Evolutionary conservation across 805 yeast genomes (phyloP).

Genomic region (Kluyveromyces starmeri): DNA sequence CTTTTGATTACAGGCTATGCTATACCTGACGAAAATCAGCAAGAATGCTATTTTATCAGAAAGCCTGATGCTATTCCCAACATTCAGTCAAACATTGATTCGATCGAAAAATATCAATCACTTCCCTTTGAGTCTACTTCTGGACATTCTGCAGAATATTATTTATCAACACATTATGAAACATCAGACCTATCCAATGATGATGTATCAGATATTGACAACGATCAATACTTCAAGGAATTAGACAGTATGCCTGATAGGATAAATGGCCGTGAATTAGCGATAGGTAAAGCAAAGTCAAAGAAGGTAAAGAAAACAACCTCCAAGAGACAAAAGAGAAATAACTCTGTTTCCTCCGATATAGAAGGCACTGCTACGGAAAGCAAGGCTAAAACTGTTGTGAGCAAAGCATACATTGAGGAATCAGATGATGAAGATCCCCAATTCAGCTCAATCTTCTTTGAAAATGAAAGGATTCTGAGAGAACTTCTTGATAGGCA

Average conservation of each 20-base stretch:
- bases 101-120: conserved; percentile 15
- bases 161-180: conserved; percentile 3
- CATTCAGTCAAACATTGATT: conserved; percentile 10
- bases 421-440: conserved; percentile 26
- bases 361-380: background rate
- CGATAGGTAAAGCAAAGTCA: conserved; percentile 21
- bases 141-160: conserved; percentile 21
- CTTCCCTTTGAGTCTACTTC: conserved; percentile 25
- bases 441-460: conserved; percentile 18
- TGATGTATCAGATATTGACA: conserved; percentile 17
- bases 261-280: conserved; percentile 6
- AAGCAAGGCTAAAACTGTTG: conserved; percentile 3
- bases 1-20: conserved; percentile 17
- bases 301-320: conserved; percentile 10
- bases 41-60: conserved; percentile 17
- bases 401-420: conserved; percentile 26
- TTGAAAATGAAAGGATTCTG: conserved; percentile 30
- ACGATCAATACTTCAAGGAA: conserved; percentile 23
- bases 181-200: conserved; percentile 14
- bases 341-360: background rate
- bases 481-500: conserved; percentile 25
- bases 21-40: conserved; percentile 14
- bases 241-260: conserved; percentile 10
- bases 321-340: conserved; percentile 1
- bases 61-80: conserved; percentile 8